Evolutionary conservation across 108 stramenopile genomes (phyloP), one percentile per base, ranked within the genome.

Genomic region (Licmophora abbreviata): DNA sequence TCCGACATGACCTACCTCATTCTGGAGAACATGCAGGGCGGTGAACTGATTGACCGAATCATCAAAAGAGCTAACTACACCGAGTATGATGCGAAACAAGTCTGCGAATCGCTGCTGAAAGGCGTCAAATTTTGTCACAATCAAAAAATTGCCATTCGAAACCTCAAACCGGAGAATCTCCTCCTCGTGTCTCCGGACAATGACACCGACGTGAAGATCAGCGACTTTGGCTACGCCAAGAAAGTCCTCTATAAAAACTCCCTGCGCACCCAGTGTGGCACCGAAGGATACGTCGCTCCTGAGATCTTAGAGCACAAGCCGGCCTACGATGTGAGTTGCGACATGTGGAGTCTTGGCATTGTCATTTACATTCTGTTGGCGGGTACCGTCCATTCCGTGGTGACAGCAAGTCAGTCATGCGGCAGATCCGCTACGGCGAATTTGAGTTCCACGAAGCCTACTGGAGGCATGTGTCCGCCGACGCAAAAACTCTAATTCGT

Each of bases 311-410:
- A 68, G 20, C 67, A 68, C 41, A 59, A 70, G 34, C 77, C 82
- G 22, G 60, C 64, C 15, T 90, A 90, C 45, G 83, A 77, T 27
- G 74, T 79, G 15, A 58, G 74, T 27, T 71, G 73, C 38, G 97
- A 98, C 45, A 95, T 96, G 86, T 98, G 97, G 97, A 79, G 83
- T 51, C 58, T 96, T 24, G 97, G 97, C 10, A 95, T 98, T 22
- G 92, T 96, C 31, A 59, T 85, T 8, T 98, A 89, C 70, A 96
- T 98, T 24, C 51, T 98, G 27, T 45, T 98, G 14, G 89, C 30
- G 95, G 95, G 4, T 96, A 96, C 48, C 90, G 90, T 26, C 95
- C 95, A 15, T 96, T 96, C 57, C 58, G 67, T 17, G 71, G 77
- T 25, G 63, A 64, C 48, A 56, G 63, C 45, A 64, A 79, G 27